Evolutionary conservation across 768 basidiomycete genomes (phyloP).

Genomic region (Kockovaella imperatae): DNA sequence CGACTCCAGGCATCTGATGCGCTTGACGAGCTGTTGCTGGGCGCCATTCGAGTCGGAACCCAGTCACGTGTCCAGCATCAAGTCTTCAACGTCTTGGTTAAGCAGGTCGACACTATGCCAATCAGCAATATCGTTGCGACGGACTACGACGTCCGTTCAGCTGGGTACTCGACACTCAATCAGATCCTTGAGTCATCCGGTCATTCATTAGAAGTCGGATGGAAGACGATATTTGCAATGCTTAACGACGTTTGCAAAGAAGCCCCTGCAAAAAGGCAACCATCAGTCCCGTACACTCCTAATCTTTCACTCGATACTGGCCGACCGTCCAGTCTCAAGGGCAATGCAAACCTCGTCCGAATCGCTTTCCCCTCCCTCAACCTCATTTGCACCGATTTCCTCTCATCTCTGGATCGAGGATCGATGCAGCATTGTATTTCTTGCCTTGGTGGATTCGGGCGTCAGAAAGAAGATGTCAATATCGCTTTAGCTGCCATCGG

Average conservation of each 20-base stretch:
- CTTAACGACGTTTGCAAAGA: constrained; percentile 71
- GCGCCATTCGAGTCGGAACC: constrained; percentile 48
- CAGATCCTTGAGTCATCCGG: constrained; percentile 84
- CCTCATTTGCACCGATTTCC: constrained; percentile 78
- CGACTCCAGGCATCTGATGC: constrained; percentile 82
- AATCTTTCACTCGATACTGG: too few species aligned
- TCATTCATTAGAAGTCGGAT: constrained; percentile 83
- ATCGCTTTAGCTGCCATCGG: constrained; percentile 91
- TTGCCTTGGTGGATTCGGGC: constrained; percentile 83
- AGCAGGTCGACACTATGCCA: constrained; percentile 56
- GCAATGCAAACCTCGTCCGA: constrained; percentile 68
- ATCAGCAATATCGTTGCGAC: constrained; percentile 49
- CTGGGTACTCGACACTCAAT: constrained; percentile 83
- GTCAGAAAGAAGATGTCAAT: constrained; percentile 81
- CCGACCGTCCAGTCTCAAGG: constrained; percentile 56
- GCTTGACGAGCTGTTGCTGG: constrained; percentile 70
- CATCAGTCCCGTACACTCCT: constrained; percentile 27
- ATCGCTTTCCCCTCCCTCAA: constrained; percentile 91
- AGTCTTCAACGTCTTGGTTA: constrained; percentile 73
- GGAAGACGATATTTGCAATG: constrained; percentile 90
- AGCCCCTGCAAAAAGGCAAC: background rate
- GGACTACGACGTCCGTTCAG: constrained; percentile 67
- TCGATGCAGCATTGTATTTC: constrained; percentile 82
- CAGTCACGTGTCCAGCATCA: constrained; percentile 60
- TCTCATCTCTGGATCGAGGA: constrained; percentile 68